A percentile compares a stretch with the other conserved stretches of the same genome.
These are phyloP conservation scores for Coniochaeta prunicola DNA, from an alignment of 2,329 filamentous ascomycete species.

Conservation along the genomic window DNA sequence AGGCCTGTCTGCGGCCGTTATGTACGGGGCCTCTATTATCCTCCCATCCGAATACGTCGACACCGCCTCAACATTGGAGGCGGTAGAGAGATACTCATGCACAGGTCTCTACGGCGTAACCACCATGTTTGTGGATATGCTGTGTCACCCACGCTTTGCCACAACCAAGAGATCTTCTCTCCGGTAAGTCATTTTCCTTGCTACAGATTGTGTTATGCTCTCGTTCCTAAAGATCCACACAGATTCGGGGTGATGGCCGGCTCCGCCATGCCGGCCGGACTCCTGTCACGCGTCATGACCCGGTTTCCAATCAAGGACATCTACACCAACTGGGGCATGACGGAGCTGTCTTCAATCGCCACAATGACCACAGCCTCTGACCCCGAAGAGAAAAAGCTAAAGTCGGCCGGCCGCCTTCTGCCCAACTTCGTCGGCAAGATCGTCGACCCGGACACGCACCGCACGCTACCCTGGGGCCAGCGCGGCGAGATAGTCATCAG, in stretches of 20 bases:
- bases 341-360: conserved; percentile 72
- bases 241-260: conserved; percentile 91
- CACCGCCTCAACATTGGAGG: no score
- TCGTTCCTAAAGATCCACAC: conserved; percentile 37
- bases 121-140: conserved; percentile 88
- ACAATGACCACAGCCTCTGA: conserved; percentile 78
- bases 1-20: no score
- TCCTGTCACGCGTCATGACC: conserved; percentile 73
- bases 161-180: conserved; percentile 19
- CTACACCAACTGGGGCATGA: conserved; percentile 96
- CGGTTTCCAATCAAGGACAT: conserved; percentile 80
- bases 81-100: no score
- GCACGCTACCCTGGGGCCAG: conserved; percentile 52
- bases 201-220: conserved; percentile 14
- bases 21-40: no score
- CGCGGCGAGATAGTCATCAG: conserved; percentile 77
- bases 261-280: conserved; percentile 68
- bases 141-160: conserved; percentile 62
- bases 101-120: conserved; percentile 78
- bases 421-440: conserved; percentile 75
- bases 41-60: no score
- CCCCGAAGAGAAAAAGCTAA: conserved; percentile 63
- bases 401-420: conserved; percentile 69
- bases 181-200: conserved; percentile 3
- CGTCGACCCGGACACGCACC: conserved; percentile 62